Percentiles rank a stretch among this genome's conserved stretches.
These are phyloP conservation scores for Chalara sp. DNA, from an alignment of 2,329 filamentous ascomycete species.

Conservation along the genomic window DNA sequence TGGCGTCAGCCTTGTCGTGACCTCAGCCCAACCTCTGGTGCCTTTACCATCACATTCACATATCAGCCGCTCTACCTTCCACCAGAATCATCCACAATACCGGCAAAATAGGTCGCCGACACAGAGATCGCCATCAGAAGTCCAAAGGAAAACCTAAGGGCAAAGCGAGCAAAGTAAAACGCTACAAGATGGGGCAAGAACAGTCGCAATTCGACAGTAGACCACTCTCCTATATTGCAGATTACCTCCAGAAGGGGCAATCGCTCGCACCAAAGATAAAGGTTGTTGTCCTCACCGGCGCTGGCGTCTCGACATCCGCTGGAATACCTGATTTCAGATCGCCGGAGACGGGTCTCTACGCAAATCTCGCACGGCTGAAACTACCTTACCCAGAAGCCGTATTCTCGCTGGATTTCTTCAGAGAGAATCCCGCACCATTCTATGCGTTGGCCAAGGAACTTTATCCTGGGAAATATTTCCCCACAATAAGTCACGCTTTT, in stretches of 20 bases:
- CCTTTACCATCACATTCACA: no score
- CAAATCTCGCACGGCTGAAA: conserved; percentile 79
- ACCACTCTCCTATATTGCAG: conserved; percentile 68
- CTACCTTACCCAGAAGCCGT: conserved; percentile 88
- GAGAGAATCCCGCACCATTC: conserved; percentile 77
- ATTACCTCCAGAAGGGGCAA: conserved; percentile 58
- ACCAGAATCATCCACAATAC: neutral
- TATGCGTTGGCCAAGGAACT: conserved; percentile 88
- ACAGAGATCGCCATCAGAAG: conserved; percentile 7
- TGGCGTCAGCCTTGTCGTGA: no score
- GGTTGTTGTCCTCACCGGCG: conserved; percentile 86
- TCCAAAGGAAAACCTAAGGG: conserved; percentile 5
- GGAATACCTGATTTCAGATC: conserved; percentile 91
- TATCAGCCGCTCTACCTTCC: no score
- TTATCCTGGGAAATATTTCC: conserved; percentile 82
- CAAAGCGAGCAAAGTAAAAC: conserved; percentile 10
- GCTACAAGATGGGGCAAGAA: conserved; percentile 77
- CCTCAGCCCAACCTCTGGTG: no score
- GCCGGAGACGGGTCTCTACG: conserved; percentile 87
- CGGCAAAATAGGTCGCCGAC: conserved; percentile 11
- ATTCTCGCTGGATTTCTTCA: conserved; percentile 89
- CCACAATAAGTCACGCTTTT: conserved; percentile 87
- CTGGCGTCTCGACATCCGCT: conserved; percentile 74
- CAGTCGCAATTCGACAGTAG: conserved; percentile 66
- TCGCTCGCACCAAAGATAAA: conserved; percentile 47